Base-by-base conservation (phyloP, 306 rosid species). In the Lathyrus sativus region DNA sequence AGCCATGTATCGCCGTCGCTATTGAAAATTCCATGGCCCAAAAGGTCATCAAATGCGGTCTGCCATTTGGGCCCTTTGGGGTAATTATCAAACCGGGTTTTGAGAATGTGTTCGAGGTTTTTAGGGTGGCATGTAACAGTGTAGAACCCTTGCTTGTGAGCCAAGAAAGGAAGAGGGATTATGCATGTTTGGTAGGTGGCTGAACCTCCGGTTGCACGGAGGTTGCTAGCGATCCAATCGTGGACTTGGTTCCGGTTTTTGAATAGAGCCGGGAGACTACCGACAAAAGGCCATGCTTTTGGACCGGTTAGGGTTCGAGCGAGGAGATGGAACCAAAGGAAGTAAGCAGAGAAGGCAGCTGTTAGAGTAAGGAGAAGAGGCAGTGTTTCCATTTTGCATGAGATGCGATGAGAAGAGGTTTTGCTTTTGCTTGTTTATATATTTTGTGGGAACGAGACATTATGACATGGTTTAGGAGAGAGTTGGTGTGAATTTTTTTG, bases 1-100 rank as follows among this genome's bases (percentile, higher is more conserved):
- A 92, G 87, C 98, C 98, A 92, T 0, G 92, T 88, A 4, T 92
- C 96, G 0, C 98, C 98, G 35, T 92, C 98, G 35, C 95, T 89
- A 53, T 92, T 92, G 89, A 92, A 92, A 6, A 91, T 92, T 15
- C 98, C 98, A 12, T 89, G 86, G 0, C 98, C 98, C 9, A 92
- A 46, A 2, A 89, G 89, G 63, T 92, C 98, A 5, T 92, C 92
- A 54, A 92, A 92, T 0, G 98, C 89, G 6, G 83, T 81, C 18
- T 92, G 96, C 91, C 91, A 92, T 2, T 78, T 73, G 0, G 96
- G 95, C 6, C 98, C 98, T 48, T 89, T 92, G 0, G 98, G 98
- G 50, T 92, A 92, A 62, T 92, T 92, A 1, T 86, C 89, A 78
- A 92, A 92, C 53, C 91, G 83, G 43, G 91, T 83, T 65, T 79